A percentile compares a stretch with the other conserved stretches of the same genome.
phyloP scores from a whole-genome alignment of 495 filamentous ascomycete genomes.

The Daldinia caldariorum region DNA sequence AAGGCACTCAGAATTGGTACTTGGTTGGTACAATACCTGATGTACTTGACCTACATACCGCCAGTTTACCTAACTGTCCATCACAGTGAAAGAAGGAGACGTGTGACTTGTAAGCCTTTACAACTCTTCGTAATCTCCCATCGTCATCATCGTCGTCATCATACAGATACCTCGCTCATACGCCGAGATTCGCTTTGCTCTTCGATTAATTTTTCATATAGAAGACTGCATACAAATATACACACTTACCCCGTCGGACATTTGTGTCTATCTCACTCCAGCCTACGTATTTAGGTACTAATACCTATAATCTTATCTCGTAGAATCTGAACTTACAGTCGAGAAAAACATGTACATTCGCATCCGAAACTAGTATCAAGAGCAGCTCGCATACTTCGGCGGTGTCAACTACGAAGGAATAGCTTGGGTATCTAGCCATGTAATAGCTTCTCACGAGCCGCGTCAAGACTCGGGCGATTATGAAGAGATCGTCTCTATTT shows the following conservation, averaged over 20 bases:
- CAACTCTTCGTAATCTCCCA: background rate
- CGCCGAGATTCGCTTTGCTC: constrained; percentile 1
- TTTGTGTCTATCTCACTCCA: background rate
- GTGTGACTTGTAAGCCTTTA: background rate
- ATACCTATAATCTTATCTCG: background rate
- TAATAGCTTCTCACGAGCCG: background rate
- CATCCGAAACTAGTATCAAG: background rate
- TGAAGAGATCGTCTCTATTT: constrained; percentile 18
- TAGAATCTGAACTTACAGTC: background rate
- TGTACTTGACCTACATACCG: constrained; percentile 11
- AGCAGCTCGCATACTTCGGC: background rate
- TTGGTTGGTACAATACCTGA: no score
- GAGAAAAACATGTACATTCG: background rate
- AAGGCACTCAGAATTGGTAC: no score
- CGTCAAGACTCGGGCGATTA: background rate
- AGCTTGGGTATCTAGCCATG: background rate
- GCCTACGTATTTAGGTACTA: background rate
- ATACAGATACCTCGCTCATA: background rate
- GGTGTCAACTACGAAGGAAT: background rate
- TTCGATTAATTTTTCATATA: background rate
- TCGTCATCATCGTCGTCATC: background rate
- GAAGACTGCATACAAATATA: background rate
- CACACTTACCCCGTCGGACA: background rate
- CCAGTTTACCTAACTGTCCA: constrained; percentile 12
- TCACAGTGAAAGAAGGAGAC: constrained; percentile 13